Evolutionary conservation across 345 rosid species (phyloP).

Genomic region (Toxicodendron radicans): DNA sequence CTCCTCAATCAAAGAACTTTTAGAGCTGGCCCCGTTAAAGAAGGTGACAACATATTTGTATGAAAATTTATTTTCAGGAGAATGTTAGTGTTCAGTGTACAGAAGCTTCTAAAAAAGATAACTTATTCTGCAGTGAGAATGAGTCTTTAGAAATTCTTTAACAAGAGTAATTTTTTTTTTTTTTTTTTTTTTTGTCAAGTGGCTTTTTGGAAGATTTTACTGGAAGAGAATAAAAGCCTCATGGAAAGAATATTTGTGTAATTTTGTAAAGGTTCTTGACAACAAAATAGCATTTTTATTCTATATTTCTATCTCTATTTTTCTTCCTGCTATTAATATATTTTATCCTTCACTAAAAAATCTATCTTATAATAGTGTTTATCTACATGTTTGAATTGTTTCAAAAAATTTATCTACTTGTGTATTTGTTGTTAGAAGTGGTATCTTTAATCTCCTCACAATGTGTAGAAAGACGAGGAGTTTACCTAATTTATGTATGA

Average conservation of each 20-base stretch:
- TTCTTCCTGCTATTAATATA: neutral
- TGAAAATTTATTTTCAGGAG: neutral
- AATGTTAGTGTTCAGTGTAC: neutral
- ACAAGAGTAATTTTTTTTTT: neutral
- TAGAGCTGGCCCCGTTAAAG: slow-evolving; percentile 79
- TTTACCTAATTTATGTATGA: neutral
- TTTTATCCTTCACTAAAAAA: neutral
- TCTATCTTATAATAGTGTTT: neutral
- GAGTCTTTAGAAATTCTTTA: neutral
- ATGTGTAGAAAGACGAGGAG: neutral
- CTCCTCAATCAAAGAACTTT: slow-evolving; percentile 81
- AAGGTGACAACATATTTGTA: slow-evolving; percentile 55
- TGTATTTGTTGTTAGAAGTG: no score
- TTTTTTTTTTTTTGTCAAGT: neutral
- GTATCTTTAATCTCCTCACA: no score
- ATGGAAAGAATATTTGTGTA: no score
- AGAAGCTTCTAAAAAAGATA: slow-evolving; percentile 8
- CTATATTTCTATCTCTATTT: neutral
- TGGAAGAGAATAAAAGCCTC: neutral
- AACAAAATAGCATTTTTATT: neutral
- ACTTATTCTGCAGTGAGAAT: neutral
- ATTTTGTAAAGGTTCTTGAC: no score
- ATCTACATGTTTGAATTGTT: neutral
- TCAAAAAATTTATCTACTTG: no score
- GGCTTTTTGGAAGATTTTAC: slow-evolving; percentile 2